Evolutionary conservation across 2,329 filamentous ascomycete species (phyloP).

Genomic region (Talaromyces islandicus): DNA sequence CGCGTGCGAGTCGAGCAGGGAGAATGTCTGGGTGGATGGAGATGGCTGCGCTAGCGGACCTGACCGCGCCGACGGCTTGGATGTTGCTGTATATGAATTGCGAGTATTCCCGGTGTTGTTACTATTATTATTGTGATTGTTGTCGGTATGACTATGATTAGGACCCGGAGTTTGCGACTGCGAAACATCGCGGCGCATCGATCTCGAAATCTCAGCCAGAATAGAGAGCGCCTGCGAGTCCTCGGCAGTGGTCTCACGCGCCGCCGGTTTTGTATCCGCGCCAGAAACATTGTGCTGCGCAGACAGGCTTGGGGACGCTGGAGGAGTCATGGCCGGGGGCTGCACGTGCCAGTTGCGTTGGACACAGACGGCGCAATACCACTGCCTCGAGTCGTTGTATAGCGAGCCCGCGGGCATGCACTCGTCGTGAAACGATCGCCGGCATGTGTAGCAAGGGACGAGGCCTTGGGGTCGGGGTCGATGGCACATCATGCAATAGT

Average conservation of each 20-base stretch:
- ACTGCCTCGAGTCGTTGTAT: constrained; percentile 3
- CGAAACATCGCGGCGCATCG: constrained; percentile 1
- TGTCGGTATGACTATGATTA: not conserved
- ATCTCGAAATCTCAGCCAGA: constrained; percentile 10
- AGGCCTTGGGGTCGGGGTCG: constrained; percentile 4
- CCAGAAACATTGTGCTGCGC: not conserved
- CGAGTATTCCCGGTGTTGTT: not conserved
- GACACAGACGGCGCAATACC: constrained; percentile 11
- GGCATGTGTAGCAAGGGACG: constrained; percentile 8
- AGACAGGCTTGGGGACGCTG: constrained; percentile 6
- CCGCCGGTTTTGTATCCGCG: not conserved
- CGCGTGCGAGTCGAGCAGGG: constrained; percentile 10
- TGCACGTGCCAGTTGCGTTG: constrained; percentile 10
- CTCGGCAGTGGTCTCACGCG: not conserved
- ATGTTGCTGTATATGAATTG: not conserved
- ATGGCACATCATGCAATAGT: constrained; percentile 10
- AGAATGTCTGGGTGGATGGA: not conserved
- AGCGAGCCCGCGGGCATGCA: constrained; percentile 5
- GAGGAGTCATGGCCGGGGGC: constrained; percentile 11
- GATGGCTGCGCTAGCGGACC: not conserved
- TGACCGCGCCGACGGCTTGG: not conserved
- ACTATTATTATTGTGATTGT: too few species aligned
- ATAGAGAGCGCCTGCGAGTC: constrained; percentile 8
- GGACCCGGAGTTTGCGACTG: not conserved
- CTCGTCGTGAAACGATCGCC: constrained; percentile 8